Evolutionary conservation across 2,329 filamentous ascomycete species (phyloP).

Genomic region (Colletotrichum sp.): DNA sequence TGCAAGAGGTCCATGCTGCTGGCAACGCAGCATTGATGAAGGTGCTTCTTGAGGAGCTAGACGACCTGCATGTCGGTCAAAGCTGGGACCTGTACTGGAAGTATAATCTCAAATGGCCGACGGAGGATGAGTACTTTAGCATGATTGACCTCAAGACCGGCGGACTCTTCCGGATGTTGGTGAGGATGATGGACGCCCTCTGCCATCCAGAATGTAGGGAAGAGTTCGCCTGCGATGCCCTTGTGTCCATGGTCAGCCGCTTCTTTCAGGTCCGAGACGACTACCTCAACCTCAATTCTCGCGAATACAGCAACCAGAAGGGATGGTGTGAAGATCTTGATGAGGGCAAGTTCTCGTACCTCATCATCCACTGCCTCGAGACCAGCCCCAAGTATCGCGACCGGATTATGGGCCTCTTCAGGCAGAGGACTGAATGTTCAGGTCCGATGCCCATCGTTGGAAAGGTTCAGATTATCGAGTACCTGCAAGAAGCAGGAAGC

Average conservation of each 20-base stretch:
- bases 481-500: not conserved
- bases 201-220: not conserved
- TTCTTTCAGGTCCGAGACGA: constrained; percentile 38
- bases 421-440: not conserved
- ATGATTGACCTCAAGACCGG: constrained; percentile 31
- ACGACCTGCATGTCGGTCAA: constrained; percentile 28
- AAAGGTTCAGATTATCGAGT: not conserved
- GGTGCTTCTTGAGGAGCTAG: constrained; percentile 28
- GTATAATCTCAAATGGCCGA: constrained; percentile 21
- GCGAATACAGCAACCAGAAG: constrained; percentile 37
- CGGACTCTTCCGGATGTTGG: constrained; percentile 23
- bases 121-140: constrained; percentile 27
- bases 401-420: not conserved
- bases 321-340: constrained; percentile 45
- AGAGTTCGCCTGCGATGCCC: not conserved
- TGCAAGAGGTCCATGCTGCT: constrained; percentile 16
- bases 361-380: not conserved
- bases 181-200: constrained; percentile 17
- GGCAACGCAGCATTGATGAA: not conserved
- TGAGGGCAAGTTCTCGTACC: constrained; percentile 30
- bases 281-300: constrained; percentile 31
- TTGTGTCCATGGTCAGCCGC: constrained; percentile 24
- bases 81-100: constrained; percentile 31
- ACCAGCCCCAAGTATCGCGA: not conserved
- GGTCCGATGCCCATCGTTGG: not conserved